Evolutionary conservation across 2,329 filamentous ascomycete genomes (phyloP), one percentile per base, ranked within the genome.

Genomic region (Arthroderma sp.): DNA sequence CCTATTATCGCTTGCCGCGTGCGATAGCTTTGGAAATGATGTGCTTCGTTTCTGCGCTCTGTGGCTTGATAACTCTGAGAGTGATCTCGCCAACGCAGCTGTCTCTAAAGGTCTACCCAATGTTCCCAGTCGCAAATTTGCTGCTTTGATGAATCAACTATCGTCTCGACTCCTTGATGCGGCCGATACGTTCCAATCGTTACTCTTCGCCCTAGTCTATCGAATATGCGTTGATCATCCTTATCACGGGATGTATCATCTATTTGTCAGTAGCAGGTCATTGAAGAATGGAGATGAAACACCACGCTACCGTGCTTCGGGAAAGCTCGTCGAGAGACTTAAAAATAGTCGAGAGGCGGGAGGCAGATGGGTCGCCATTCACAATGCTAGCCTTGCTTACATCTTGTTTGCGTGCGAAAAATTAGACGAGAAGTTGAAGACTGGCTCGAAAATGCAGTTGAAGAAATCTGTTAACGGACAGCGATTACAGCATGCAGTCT

Each of bases 191-290:
- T 98, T 99, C 57, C 91, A 98, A 56, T 72, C 70, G 36, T 71
- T 89, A 1, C 69, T 99, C 1, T 76, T 78, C 42, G 70, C 72
- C 1, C 68, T 98, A 11, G 80, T 96, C 3, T 78, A 80, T 56
- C 80, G 80, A 6, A 94, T 98, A 45, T 96, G 89, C 58, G 72
- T 76, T 7, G 87, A 98, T 46, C 91, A 99, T 64, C 93, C 91
- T 0, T 94, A 88, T 61, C 93, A 98, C 59, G 87, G 87, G 40
- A 89, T 96, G 80, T 94, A 98, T 60, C 88, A 96, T 54, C 86
- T 98, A 36, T 95, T 89, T 70, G 85, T 88, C 2, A 81, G 83
- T 22, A 80, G 77, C 38, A 83, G 80, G 54, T 78, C 75, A 42
- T 79, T 81, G 54, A 72, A 62, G 42, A 66, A 71, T 43, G 80